Evolutionary conservation across 1,139 yeast genomes (phyloP).

Genomic region (Diutina scorzettiae): DNA sequence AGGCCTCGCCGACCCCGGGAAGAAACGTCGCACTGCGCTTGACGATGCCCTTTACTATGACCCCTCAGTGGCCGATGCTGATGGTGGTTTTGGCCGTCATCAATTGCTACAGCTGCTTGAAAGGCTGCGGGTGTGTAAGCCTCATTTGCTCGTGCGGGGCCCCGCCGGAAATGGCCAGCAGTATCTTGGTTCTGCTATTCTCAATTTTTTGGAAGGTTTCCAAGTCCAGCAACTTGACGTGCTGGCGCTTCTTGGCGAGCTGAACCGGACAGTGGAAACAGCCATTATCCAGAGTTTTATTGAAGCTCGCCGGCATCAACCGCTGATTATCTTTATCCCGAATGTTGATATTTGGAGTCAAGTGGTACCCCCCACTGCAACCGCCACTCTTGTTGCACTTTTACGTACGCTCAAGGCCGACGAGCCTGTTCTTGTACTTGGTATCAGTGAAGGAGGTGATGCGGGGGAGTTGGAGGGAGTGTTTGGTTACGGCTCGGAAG

Average conservation of each 20-base stretch:
- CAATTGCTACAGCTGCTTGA: constrained; percentile 48
- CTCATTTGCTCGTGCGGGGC: constrained; percentile 69
- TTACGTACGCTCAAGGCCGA: constrained; percentile 57
- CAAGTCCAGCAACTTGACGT: constrained; percentile 82
- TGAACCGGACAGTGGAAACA: constrained; percentile 77
- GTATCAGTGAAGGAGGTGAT: constrained; percentile 43
- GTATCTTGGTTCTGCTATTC: constrained; percentile 71
- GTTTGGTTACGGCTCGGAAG: constrained; percentile 39
- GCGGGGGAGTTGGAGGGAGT: constrained; percentile 25
- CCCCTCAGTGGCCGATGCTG: constrained; percentile 41
- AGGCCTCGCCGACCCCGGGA: constrained; percentile 19
- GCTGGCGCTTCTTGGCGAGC: constrained; percentile 66
- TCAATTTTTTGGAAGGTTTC: constrained; percentile 79
- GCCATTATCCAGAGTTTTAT: constrained; percentile 72
- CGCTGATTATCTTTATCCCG: constrained; percentile 77
- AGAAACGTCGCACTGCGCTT: constrained; percentile 41
- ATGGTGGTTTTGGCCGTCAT: constrained; percentile 61
- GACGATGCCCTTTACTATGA: constrained; percentile 65
- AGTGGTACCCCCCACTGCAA: constrained; percentile 58
- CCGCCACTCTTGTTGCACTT: constrained; percentile 59
- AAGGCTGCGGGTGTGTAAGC: constrained; percentile 65
- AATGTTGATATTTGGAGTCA: constrained; percentile 69
- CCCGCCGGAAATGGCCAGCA: constrained; percentile 80
- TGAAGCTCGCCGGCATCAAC: constrained; percentile 86
- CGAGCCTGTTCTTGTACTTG: constrained; percentile 70